Base-by-base conservation (phyloP, 257 asterid species). In the Coffea canephora region DNA sequence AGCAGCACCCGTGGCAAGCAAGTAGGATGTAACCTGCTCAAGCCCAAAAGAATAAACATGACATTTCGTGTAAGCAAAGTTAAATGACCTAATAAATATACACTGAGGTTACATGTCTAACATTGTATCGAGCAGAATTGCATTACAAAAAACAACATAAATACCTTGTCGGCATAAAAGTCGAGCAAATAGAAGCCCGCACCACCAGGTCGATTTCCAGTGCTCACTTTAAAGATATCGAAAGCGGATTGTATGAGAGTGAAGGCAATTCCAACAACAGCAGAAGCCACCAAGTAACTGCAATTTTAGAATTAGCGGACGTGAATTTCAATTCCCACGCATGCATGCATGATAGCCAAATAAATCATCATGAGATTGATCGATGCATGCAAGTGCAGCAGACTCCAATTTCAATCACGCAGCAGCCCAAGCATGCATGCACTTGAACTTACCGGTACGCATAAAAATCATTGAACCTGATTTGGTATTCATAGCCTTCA, bases 131-230 rank as follows among this genome's bases (percentile, higher is more conserved):
- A 39, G 43, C 43, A 39, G 43, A 39, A 39, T 39, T 39, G 43
- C 43, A 4, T 39, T 39, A 39, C 43, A 39, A 39, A 39, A 39
- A 3, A 39, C 43, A 0, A 39, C 43, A 6, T 8, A 2, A 41
- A 8, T 69, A 86, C 93, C 89, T 83, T 86, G 74, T 89, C 93
- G 11, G 84, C 89, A 16, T 81, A 87, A 73, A 89, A 87, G 62
- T 87, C 91, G 77, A 87, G 31, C 48, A 71, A 69, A 14, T 76
- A 54, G 39, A 85, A 25, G 43, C 78, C 83, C 6, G 85, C 89
- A 12, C 89, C 93, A 2, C 88, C 90, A 66, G 86, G 12, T 21
- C 89, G 88, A 76, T 86, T 86, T 48, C 93, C 91, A 1, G 89
- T 79, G 82, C 70, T 74, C 48, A 87, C 88, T 36, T 69, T 69